phyloP scores from a whole-genome alignment of 345 rosid species.

The Atalantia buxifolia region DNA sequence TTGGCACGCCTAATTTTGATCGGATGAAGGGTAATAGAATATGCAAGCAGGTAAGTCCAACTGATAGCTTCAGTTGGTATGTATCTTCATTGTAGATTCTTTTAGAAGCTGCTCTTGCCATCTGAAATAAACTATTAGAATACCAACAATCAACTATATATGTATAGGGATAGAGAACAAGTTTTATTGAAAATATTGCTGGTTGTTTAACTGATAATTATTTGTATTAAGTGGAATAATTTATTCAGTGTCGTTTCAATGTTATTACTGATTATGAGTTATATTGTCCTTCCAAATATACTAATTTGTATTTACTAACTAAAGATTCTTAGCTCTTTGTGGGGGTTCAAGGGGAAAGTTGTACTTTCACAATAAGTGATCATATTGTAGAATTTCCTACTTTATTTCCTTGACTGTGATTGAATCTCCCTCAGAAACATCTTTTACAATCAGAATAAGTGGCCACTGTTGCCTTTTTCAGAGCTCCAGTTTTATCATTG shows the following conservation, averaged over 20 bases:
- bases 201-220: background rate
- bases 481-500: background rate
- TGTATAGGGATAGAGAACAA: background rate
- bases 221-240: background rate
- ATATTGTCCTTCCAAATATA: background rate
- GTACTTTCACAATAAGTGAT: background rate
- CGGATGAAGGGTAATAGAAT: slow-evolving; percentile 74
- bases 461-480: background rate
- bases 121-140: background rate
- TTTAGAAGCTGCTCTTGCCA: background rate
- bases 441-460: background rate
- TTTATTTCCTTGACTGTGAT: background rate
- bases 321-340: background rate
- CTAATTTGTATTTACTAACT: background rate
- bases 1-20: slow-evolving; percentile 85
- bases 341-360: background rate
- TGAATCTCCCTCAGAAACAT: background rate
- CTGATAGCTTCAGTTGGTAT: background rate
- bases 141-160: background rate
- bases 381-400: background rate
- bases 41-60: slow-evolving; percentile 77
- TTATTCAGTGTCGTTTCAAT: background rate
- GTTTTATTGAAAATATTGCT: background rate
- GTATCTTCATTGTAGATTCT: background rate
- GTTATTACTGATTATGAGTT: background rate